Evolutionary conservation across 805 yeast genomes (phyloP), one percentile per base, ranked within the genome.

Genomic region (Cyberlindnera samutprakarnensis): DNA sequence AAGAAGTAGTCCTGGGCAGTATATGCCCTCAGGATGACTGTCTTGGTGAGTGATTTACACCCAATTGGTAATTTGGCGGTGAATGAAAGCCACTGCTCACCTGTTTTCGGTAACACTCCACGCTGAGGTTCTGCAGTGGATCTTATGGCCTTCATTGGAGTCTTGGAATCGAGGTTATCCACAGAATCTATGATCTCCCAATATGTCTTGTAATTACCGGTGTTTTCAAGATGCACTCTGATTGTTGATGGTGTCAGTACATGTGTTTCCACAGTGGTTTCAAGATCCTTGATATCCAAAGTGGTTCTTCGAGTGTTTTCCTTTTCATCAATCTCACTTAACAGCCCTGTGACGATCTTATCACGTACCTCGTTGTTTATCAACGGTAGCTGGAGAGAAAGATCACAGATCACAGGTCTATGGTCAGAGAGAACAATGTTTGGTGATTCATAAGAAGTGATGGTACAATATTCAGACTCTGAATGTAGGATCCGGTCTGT

Each of bases 401-500:
- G 64, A 13, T 56, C 62, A 3, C 68, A 52, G 11, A 50, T 47
- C 3, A 75, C 79, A 0, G 83, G 81, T 31, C 64, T 59, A 46
- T 75, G 83, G 42, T 75, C 83, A 0, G 78, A 72, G 0, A 61
- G 47, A 7, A 30, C 29, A 5, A 56, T 35, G 1, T 46, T 46
- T 14, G 50, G 42, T 6, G 54, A 43, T 0, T 44, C 28, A 19
- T 49, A 44, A 18, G 56, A 49, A 2, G 38, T 23, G n/a, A 46
- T 39, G 19, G 27, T 42, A n/a, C 47, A 46, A 34, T 57, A 58
- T 16, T 49, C 49, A 14, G 53, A 36, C 4, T 54, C 53, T 2
- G 65, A 51, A 46, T 56, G 65, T 14, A 75, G 45, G 3, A 75
- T 62, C 20, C 83, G 59, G 39, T 75, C 83, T 0, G 81, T 74